Conservation (phyloP, 495 filamentous ascomycete species). For the Paragyromitra xinjiangensis region DNA sequence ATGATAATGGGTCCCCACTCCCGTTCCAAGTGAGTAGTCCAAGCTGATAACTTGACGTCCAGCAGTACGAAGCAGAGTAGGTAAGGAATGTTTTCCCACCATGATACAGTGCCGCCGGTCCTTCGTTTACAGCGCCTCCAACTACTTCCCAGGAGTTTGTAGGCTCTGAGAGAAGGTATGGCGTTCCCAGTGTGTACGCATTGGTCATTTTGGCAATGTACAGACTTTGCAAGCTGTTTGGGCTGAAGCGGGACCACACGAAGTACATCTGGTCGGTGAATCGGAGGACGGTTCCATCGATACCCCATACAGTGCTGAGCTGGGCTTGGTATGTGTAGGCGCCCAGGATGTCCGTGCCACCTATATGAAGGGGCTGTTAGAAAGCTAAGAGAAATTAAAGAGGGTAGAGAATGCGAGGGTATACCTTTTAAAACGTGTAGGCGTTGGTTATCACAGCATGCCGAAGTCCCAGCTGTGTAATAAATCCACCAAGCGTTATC, state of each 20-base stretch:
- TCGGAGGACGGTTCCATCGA: conserved; percentile 62
- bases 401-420: neutral
- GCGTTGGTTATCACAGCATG: conserved; percentile 55
- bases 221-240: conserved; percentile 61
- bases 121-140: conserved; percentile 67
- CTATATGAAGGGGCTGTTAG: conserved; percentile 1
- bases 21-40: conserved; percentile 63
- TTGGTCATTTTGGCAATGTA: conserved; percentile 61
- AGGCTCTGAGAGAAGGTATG: conserved; percentile 62
- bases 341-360: conserved; percentile 34
- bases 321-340: conserved; percentile 59
- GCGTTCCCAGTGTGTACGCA: conserved; percentile 54
- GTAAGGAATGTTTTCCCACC: conserved; percentile 62
- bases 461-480: conserved; percentile 39
- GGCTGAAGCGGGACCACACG: conserved; percentile 64
- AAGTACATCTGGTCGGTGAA: conserved; percentile 61
- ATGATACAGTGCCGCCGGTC: conserved; percentile 63
- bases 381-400: neutral
- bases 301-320: conserved; percentile 62
- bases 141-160: conserved; percentile 63
- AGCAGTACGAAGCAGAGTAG: conserved; percentile 65
- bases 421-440: conserved; percentile 58
- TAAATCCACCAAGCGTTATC: conserved; percentile 44
- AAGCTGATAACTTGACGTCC: conserved; percentile 65
- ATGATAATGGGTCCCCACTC: conserved; percentile 58